Percentiles rank a stretch among this genome's conserved stretches.
phyloP scores from a whole-genome alignment of 371 early-diverging fungal species.

The Rhizopus microsporus region DNA sequence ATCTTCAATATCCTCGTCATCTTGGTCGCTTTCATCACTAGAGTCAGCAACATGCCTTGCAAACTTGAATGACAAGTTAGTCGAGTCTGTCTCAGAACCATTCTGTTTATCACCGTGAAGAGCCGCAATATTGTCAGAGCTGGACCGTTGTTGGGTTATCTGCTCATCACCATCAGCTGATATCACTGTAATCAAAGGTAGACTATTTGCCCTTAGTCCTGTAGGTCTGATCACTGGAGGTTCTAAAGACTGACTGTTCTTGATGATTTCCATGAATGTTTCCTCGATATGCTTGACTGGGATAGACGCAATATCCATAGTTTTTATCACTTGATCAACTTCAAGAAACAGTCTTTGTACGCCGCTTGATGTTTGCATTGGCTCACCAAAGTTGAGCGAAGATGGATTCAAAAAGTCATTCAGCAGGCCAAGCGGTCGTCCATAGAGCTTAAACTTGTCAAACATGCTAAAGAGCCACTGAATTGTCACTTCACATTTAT shows the following conservation, averaged over 20 bases:
- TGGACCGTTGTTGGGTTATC: conserved; percentile 3
- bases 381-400: conserved; percentile 41
- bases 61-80: conserved; percentile 24
- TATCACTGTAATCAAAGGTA: conserved; percentile 42
- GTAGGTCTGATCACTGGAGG: conserved; percentile 17
- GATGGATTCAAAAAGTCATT: conserved; percentile 24
- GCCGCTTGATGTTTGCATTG: conserved; percentile 10
- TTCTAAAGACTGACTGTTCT: conserved; percentile 5
- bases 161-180: conserved; percentile 14
- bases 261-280: conserved; percentile 11
- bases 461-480: conserved; percentile 44
- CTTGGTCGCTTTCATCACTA: conserved; percentile 49
- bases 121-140: conserved; percentile 1
- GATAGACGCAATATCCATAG: conserved; percentile 20
- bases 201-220: conserved; percentile 37
- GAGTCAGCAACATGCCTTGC: conserved; percentile 45
- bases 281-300: conserved; percentile 11
- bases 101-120: conserved; percentile 3
- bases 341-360: conserved; percentile 32
- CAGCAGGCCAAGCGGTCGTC: conserved; percentile 36
- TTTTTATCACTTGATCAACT: conserved; percentile 26
- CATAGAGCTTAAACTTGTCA: conserved; percentile 53
- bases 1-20: conserved; percentile 25
- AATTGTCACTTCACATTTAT: conserved; percentile 32
- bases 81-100: not conserved